phyloP scores from a whole-genome alignment of 352 stramenopile genomes.

The Phytopythium litorale region DNA sequence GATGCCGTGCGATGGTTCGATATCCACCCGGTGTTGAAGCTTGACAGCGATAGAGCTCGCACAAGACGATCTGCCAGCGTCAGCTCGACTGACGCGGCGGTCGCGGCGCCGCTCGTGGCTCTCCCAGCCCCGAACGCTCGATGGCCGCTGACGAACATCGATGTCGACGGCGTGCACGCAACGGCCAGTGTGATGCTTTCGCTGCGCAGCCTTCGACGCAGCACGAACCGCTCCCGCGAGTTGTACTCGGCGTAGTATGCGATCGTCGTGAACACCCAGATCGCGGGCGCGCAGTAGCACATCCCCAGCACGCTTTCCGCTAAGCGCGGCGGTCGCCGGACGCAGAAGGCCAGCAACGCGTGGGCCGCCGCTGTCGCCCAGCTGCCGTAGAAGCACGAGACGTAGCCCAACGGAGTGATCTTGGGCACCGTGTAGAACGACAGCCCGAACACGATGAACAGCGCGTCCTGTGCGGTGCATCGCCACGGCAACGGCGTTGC shows the following conservation, averaged over 20 bases:
- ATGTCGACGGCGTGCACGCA: constrained; percentile 38
- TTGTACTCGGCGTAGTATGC: constrained; percentile 87
- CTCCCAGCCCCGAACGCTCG: neutral
- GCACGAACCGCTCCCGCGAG: constrained; percentile 69
- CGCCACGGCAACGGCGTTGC: no score
- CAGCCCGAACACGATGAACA: constrained; percentile 81
- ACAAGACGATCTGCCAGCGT: constrained; percentile 10
- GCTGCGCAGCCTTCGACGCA: constrained; percentile 56
- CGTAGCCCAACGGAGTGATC: constrained; percentile 75
- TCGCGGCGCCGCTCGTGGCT: neutral
- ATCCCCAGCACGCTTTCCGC: constrained; percentile 61
- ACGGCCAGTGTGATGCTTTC: constrained; percentile 81
- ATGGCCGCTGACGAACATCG: neutral
- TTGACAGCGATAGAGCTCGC: constrained; percentile 23
- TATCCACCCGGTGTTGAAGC: constrained; percentile 10
- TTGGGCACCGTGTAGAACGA: constrained; percentile 87
- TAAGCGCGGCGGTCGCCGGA: constrained; percentile 35
- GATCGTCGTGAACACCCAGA: constrained; percentile 84
- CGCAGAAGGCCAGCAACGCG: constrained; percentile 41
- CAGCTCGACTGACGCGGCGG: neutral
- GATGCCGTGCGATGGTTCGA: constrained; percentile 49
- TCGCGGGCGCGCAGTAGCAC: constrained; percentile 64
- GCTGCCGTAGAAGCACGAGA: constrained; percentile 67
- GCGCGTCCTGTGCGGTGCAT: constrained; percentile 40
- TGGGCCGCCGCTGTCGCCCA: constrained; percentile 63